Conservation (phyloP, 257 asterid genomes). For the Handroanthus guayacan region DNA sequence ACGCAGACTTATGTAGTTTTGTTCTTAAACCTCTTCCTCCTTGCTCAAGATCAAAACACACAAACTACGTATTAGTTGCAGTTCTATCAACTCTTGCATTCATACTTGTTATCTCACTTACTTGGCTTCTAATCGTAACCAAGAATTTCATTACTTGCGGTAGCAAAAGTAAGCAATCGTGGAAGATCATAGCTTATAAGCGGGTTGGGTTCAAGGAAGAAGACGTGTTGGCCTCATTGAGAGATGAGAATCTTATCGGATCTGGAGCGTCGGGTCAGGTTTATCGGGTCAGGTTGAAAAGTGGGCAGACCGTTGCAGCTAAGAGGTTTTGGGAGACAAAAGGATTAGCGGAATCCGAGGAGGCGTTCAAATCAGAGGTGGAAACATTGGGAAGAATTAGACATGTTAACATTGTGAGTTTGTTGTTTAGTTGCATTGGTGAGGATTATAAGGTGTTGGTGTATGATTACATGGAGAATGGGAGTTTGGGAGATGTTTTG, state of each 20-base stretch:
- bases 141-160: not conserved
- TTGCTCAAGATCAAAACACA: constrained; percentile 2
- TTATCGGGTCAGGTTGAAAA: not conserved
- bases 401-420: not conserved
- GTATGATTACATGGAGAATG: constrained; percentile 70
- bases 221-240: not conserved
- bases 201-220: not conserved
- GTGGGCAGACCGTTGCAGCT: not conserved
- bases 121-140: not conserved
- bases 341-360: constrained; percentile 4
- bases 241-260: not conserved
- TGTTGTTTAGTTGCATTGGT: not conserved
- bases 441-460: not conserved
- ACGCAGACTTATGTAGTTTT: not conserved
- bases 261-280: constrained; percentile 1
- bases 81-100: not conserved
- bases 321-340: constrained; percentile 8
- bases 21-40: not conserved
- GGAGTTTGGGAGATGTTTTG: constrained; percentile 57
- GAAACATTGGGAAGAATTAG: constrained; percentile 50
- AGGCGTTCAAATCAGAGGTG: constrained; percentile 55
- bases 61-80: constrained; percentile 1
- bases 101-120: not conserved
- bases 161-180: not conserved
- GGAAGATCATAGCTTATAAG: not conserved